Conservation (phyloP, 768 basidiomycete genomes). For the Tulasnella sp. region DNA sequence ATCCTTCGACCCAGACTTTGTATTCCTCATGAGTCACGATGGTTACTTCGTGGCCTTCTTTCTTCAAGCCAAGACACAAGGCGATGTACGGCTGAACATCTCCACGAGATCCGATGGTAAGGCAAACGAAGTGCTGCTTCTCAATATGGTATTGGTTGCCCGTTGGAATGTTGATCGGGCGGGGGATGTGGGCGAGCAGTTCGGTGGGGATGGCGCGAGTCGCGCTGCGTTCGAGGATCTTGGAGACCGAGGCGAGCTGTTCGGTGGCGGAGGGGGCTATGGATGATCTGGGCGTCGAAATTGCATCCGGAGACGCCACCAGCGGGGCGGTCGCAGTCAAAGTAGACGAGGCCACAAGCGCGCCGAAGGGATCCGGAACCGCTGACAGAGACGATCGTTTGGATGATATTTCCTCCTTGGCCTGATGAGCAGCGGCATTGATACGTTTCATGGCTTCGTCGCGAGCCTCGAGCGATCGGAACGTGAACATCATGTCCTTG, state of each 20-base stretch:
- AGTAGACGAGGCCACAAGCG: conserved; percentile 17
- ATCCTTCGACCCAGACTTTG: conserved; percentile 51
- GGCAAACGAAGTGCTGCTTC: conserved; percentile 49
- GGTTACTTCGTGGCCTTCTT: conserved; percentile 40
- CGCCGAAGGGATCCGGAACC: conserved; percentile 9
- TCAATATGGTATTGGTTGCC: conserved; percentile 29
- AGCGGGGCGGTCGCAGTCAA: conserved; percentile 13
- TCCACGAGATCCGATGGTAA: conserved; percentile 58
- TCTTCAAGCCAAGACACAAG: conserved; percentile 35
- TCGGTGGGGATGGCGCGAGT: conserved; percentile 32
- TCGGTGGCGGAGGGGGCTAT: conserved; percentile 16
- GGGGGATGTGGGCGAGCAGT: conserved; percentile 35
- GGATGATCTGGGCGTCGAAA: background rate
- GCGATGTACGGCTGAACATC: conserved; percentile 49
- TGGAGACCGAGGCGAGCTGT: conserved; percentile 36
- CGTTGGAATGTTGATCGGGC: conserved; percentile 43
- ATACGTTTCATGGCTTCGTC: conserved; percentile 41
- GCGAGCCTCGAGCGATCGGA: conserved; percentile 37
- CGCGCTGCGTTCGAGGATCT: conserved; percentile 40
- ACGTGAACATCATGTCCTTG: conserved; percentile 42
- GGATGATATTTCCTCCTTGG: background rate
- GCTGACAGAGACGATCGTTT: background rate
- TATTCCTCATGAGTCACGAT: conserved; percentile 43
- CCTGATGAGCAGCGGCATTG: conserved; percentile 24
- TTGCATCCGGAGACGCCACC: background rate